A percentile compares a stretch with the other conserved stretches of the same genome.
phyloP scores from a whole-genome alignment of 1,284 basidiomycete genomes.

The Sanghuangporus weigelae region DNA sequence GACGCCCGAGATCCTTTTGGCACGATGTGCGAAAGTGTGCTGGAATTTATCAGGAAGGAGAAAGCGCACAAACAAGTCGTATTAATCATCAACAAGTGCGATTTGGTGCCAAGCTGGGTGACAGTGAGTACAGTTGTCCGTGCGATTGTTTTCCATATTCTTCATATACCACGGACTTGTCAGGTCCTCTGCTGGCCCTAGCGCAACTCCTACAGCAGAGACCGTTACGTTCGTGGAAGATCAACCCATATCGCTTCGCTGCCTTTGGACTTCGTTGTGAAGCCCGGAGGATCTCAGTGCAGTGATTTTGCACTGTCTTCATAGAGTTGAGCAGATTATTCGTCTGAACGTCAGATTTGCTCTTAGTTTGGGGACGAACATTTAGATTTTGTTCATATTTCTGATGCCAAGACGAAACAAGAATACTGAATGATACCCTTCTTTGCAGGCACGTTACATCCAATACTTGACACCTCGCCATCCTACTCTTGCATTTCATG shows the following conservation, averaged over 20 bases:
- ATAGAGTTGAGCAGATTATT: slow-evolving; percentile 37
- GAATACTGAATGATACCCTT: slow-evolving; percentile 3
- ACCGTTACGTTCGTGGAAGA: slow-evolving; percentile 63
- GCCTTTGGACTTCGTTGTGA: slow-evolving; percentile 31
- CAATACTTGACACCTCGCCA: slow-evolving; percentile 93
- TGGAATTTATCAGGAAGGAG: slow-evolving; percentile 93
- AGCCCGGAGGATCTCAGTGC: slow-evolving; percentile 27
- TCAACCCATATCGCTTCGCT: slow-evolving; percentile 34
- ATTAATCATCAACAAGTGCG: slow-evolving; percentile 97
- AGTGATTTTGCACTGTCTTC: slow-evolving; percentile 28
- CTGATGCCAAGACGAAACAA: slow-evolving; percentile 12
- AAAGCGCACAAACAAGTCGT: slow-evolving; percentile 98
- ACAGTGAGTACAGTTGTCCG: slow-evolving; percentile 60
- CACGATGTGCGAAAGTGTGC: slow-evolving; percentile 93
- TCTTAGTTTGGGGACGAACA: slow-evolving; percentile 43
- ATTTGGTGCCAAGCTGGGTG: slow-evolving; percentile 98
- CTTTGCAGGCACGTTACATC: slow-evolving; percentile 85
- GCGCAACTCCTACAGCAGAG: slow-evolving; percentile 22
- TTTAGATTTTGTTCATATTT: slow-evolving; percentile 16
- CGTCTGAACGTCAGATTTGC: slow-evolving; percentile 23
- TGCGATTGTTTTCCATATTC: slow-evolving; percentile 13
- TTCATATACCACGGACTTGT: slow-evolving; percentile 39
- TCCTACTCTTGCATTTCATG: slow-evolving; percentile 97
- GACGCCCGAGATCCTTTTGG: slow-evolving; percentile 96
- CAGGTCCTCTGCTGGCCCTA: slow-evolving; percentile 35